Percentiles rank a stretch among this genome's conserved stretches.
phyloP scores from a whole-genome alignment of 305 asterid species.

The Euphrasia arctica region DNA sequence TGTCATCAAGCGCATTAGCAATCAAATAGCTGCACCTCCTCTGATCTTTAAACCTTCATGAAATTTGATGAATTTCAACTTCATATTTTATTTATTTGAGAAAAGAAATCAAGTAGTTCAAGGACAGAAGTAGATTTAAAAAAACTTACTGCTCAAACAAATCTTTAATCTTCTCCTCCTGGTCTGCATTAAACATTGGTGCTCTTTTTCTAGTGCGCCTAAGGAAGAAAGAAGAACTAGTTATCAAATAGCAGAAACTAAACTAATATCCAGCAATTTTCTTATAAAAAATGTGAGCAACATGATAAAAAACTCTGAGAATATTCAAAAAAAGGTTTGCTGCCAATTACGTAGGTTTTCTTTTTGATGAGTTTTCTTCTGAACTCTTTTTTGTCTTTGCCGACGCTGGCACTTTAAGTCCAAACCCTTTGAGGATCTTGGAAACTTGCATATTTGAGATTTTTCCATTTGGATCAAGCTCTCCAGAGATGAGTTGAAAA shows the following conservation, averaged over 20 bases:
- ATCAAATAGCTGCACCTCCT: slow-evolving; percentile 88
- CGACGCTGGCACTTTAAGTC: slow-evolving; percentile 50
- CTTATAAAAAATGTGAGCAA: background rate
- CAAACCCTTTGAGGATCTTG: slow-evolving; percentile 53
- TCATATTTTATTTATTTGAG: slow-evolving; percentile 26
- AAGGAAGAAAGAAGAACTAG: slow-evolving; percentile 27
- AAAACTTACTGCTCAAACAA: slow-evolving; percentile 81
- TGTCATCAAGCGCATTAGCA: slow-evolving; percentile 76
- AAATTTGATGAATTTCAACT: slow-evolving; percentile 22
- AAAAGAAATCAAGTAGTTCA: slow-evolving; percentile 14
- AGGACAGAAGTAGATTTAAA: slow-evolving; percentile 18
- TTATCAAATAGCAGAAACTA: slow-evolving; percentile 18
- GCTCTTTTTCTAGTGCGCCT: slow-evolving; percentile 81
- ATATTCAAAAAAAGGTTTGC: slow-evolving; percentile 16
- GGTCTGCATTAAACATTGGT: slow-evolving; percentile 64
- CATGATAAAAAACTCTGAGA: background rate
- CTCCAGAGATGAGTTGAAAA: slow-evolving; percentile 55
- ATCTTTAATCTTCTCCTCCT: slow-evolving; percentile 77
- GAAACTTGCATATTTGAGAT: slow-evolving; percentile 53
- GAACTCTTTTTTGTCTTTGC: slow-evolving; percentile 35
- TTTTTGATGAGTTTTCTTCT: slow-evolving; percentile 38
- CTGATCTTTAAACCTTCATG: slow-evolving; percentile 77
- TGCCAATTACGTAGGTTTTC: slow-evolving; percentile 61
- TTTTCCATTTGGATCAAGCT: slow-evolving; percentile 54
- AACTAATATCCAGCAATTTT: slow-evolving; percentile 14